Evolutionary conservation across 148 eudicot genomes (phyloP).

Genomic region (Spergularia marina): DNA sequence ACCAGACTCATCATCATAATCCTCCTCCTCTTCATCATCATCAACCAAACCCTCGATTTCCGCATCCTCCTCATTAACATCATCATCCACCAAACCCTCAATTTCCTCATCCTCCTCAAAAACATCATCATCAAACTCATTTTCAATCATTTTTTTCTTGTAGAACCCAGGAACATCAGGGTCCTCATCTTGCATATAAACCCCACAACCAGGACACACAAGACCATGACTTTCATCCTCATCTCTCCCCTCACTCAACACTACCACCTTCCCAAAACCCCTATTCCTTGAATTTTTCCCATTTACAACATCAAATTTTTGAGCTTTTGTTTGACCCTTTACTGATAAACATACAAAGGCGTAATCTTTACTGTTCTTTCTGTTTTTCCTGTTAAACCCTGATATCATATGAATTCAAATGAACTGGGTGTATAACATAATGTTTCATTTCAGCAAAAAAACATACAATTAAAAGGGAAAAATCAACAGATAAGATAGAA

Average conservation of each 20-base stretch:
- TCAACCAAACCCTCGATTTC: conserved; percentile 27
- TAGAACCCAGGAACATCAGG: conserved; percentile 79
- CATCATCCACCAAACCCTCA: conserved; percentile 37
- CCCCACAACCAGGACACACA: conserved; percentile 94
- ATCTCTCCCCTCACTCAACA: conserved; percentile 89
- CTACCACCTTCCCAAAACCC: conserved; percentile 31
- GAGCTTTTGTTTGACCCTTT: conserved; percentile 40
- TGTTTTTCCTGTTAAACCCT: conserved; percentile 38
- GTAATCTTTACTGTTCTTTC: conserved; percentile 26
- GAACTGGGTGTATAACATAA: conserved; percentile 13
- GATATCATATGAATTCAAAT: conserved; percentile 18
- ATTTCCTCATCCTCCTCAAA: conserved; percentile 27
- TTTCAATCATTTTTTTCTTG: conserved; percentile 39
- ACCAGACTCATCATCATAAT: conserved; percentile 32
- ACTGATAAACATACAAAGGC: conserved; percentile 42
- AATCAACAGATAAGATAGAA: not conserved
- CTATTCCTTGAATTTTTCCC: conserved; percentile 40
- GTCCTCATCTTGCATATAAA: conserved; percentile 91
- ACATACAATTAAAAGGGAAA: not conserved
- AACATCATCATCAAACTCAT: not conserved
- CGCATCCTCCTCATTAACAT: conserved; percentile 34
- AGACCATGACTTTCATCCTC: conserved; percentile 64
- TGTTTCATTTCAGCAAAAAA: conserved; percentile 12
- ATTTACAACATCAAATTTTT: conserved; percentile 31
- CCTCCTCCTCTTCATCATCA: conserved; percentile 36